Evolutionary conservation across 176 grass and related monocot species (phyloP).

Genomic region (Urochloa ruziziensis): DNA sequence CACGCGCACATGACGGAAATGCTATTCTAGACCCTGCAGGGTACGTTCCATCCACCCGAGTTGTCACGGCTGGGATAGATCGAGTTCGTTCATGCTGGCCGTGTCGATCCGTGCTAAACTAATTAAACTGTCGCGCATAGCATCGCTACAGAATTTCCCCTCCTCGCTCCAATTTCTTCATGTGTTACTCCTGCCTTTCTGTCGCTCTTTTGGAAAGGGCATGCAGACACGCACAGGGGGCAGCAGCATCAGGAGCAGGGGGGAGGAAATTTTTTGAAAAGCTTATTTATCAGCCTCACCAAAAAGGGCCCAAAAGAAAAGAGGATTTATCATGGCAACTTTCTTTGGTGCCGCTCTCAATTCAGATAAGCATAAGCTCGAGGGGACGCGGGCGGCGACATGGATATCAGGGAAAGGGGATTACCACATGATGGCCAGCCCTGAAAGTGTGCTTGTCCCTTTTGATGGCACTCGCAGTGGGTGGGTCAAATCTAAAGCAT

Average conservation of each 20-base stretch:
- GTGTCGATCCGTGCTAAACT: not conserved
- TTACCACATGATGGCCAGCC: constrained; percentile 14
- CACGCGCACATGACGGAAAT: not conserved
- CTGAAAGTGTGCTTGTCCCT: constrained; percentile 27
- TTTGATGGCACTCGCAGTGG: not conserved
- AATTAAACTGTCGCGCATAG: too few relatives aligned
- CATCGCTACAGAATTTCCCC: too few relatives aligned
- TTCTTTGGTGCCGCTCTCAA: not conserved
- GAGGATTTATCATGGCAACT: not conserved
- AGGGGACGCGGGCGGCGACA: not conserved
- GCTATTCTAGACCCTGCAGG: not conserved
- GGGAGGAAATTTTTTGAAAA: not conserved
- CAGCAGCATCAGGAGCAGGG: not conserved
- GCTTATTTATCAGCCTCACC: too few relatives aligned
- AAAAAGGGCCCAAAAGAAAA: not conserved
- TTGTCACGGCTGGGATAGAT: not conserved
- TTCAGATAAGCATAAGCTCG: constrained; percentile 12
- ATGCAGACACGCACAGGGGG: not conserved
- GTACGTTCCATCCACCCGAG: not conserved
- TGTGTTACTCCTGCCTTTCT: not conserved
- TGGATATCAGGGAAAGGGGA: constrained; percentile 29
- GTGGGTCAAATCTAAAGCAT: constrained; percentile 44
- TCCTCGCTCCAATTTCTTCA: not conserved
- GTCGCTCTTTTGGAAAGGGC: constrained; percentile 36
- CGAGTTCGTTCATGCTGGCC: not conserved